Percentiles rank a stretch among this genome's conserved stretches.
These are phyloP conservation scores for Neonothopanus nambi DNA, from an alignment of 1,284 basidiomycete species.

Conservation along the genomic window DNA sequence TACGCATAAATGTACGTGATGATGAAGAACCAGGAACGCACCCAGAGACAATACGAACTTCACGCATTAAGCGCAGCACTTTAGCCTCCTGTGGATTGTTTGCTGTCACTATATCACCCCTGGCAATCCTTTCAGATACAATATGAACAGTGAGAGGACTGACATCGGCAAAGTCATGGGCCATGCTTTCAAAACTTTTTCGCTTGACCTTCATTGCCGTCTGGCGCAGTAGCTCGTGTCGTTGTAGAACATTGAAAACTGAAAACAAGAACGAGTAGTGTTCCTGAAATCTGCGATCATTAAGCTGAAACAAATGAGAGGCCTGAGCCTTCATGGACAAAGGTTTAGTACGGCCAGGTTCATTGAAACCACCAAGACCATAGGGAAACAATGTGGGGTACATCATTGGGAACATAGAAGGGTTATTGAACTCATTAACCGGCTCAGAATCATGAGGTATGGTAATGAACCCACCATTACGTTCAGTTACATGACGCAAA, in stretches of 20 bases:
- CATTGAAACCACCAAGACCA: not conserved
- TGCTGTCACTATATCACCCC: constrained; percentile 21
- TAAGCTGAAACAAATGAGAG: not conserved
- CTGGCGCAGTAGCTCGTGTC: not conserved
- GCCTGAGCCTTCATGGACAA: not conserved
- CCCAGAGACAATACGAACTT: constrained; percentile 31
- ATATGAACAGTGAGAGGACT: constrained; percentile 19
- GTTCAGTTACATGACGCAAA: constrained; percentile 28
- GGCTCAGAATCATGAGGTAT: constrained; percentile 26
- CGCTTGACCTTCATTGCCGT: constrained; percentile 26
- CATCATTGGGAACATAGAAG: not conserved
- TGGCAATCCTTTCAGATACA: constrained; percentile 22
- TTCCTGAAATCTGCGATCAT: constrained; percentile 1
- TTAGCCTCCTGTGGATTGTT: constrained; percentile 25
- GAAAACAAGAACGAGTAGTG: not conserved
- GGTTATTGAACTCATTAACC: not conserved
- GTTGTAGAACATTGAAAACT: not conserved
- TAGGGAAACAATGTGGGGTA: constrained; percentile 1
- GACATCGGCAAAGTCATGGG: constrained; percentile 22
- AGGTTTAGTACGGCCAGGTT: not conserved
- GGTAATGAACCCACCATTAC: constrained; percentile 29
- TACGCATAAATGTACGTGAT: constrained; percentile 29
- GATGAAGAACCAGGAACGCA: constrained; percentile 34
- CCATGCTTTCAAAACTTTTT: constrained; percentile 22
- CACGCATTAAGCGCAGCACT: constrained; percentile 31